Base-by-base conservation (phyloP, 129 eudicot genomes). In the Escallonia herrerae region DNA sequence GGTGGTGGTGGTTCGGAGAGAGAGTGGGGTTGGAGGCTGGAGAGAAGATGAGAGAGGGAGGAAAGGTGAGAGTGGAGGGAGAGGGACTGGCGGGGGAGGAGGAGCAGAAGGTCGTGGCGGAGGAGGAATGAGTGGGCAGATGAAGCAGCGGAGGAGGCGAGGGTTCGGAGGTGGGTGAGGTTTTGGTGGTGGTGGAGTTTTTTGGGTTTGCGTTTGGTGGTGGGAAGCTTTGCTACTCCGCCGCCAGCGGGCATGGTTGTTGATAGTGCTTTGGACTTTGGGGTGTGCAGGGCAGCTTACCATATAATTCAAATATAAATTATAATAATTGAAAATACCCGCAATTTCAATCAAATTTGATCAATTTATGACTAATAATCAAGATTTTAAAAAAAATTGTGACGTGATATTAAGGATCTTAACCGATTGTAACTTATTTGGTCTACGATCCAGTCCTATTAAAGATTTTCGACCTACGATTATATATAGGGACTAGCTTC, bases 111-210 rank as follows among this genome's bases (percentile, higher is more conserved):
- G 74, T 91, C 96, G 75, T 91, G 81, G 79, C 49, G 72, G 57
- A 71, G 68, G 82, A 84, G 87, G 84, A 87, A 91, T 13, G 84
- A 22, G 72, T 73, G 86, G 74, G 94, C 81, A 74, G 95, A 75
- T 69, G 84, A 65, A 41, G 81, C 74, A 71, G 97, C 79, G 80
- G 87, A 60, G 68, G 84, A 5, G 6, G 50, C 1, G 50, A 9
- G 50, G 50, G 50, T 46, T 1, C 1, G 6, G 50, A 46, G 6
- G 6, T 46, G 7, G 2, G 50, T 46, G 50, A 46, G 50, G 50
- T 46, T 46, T 2, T 9, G 50, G 50, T 46, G 50, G 50, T 5
- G 50, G 50, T 46, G 50, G 50, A 46, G 50, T 22, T 22, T 22
- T 22, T 6, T 46, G 50, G 50, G 10, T 6, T 6, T 46, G 50